These are phyloP conservation scores for Rhizopus delemar DNA, from an alignment of 371 early-diverging fungal genomes.

Conservation along the genomic window DNA sequence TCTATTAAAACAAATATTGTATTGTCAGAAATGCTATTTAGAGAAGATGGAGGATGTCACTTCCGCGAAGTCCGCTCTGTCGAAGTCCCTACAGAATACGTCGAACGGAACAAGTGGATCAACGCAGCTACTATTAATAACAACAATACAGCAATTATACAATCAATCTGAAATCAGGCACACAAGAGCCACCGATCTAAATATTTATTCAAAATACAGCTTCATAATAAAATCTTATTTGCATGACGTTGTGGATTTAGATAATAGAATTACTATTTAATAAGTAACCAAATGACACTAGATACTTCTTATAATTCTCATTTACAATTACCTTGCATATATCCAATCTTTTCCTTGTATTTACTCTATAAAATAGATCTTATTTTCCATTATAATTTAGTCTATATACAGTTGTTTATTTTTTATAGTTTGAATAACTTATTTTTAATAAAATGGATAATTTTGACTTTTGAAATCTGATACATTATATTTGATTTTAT, in stretches of 20 bases:
- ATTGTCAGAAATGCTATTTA: no score
- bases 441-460: no score
- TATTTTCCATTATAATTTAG: constrained; percentile 4
- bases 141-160: constrained; percentile 3
- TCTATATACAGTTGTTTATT: not conserved
- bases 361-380: no score
- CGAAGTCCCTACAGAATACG: constrained; percentile 12
- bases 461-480: no score
- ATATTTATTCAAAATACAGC: constrained; percentile 2
- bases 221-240: no score
- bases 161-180: constrained; percentile 1
- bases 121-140: constrained; percentile 5
- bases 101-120: constrained; percentile 11
- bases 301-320: constrained; percentile 4
- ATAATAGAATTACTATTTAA: constrained; percentile 2
- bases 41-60: no score
- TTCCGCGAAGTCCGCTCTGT: constrained; percentile 8
- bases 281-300: constrained; percentile 4
- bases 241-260: constrained; percentile 2
- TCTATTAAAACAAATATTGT: no score
- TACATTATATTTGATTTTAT: no score
- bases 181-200: constrained; percentile 1
- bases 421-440: no score
- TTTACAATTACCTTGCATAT: constrained; percentile 2
- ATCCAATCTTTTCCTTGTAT: constrained; percentile 3